phyloP scores from a whole-genome alignment of 2,329 filamentous ascomycete species.

The Neonectria punicea region DNA sequence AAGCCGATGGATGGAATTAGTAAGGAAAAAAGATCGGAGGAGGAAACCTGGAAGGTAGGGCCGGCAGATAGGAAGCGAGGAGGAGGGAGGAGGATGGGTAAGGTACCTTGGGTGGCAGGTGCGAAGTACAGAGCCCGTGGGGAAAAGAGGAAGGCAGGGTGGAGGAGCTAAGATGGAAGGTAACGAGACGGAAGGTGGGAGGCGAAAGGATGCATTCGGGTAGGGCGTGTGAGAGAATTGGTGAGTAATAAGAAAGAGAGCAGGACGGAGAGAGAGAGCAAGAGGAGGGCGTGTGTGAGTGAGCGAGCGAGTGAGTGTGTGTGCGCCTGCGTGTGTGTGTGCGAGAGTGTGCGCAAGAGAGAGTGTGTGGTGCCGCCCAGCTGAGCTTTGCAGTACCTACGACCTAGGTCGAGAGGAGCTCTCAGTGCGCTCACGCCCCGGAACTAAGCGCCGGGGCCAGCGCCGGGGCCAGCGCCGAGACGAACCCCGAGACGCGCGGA shows the following conservation, averaged over 20 bases:
- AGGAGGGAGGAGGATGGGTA: constrained; percentile 26
- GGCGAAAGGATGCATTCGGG: constrained; percentile 42
- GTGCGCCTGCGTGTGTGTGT: constrained; percentile 7
- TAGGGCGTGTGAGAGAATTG: constrained; percentile 36
- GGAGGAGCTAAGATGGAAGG: constrained; percentile 33
- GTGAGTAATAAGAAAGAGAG: constrained; percentile 34
- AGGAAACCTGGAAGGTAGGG: constrained; percentile 23
- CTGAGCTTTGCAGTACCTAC: constrained; percentile 23
- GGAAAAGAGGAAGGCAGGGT: constrained; percentile 33
- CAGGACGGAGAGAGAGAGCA: constrained; percentile 22
- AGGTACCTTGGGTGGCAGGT: constrained; percentile 7
- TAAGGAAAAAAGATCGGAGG: constrained; percentile 13
- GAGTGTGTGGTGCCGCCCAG: constrained; percentile 21
- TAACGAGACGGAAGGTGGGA: constrained; percentile 40
- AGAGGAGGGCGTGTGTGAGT: constrained; percentile 4
- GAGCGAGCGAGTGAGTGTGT: constrained; percentile 2
- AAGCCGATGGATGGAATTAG: constrained; percentile 22
- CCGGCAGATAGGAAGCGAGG: constrained; percentile 27
- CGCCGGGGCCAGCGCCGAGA: constrained; percentile 16
- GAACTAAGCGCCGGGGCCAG: constrained; percentile 4
- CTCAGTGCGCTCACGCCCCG: constrained; percentile 22
- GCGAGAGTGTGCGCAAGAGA: constrained; percentile 7
- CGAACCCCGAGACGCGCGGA: constrained; percentile 19
- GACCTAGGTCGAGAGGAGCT: constrained; percentile 16
- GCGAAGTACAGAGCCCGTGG: constrained; percentile 23